Percentiles rank a stretch among this genome's conserved stretches.
Evolutionary conservation across 345 rosid species (phyloP).

Genomic region (Citrus glauca): DNA sequence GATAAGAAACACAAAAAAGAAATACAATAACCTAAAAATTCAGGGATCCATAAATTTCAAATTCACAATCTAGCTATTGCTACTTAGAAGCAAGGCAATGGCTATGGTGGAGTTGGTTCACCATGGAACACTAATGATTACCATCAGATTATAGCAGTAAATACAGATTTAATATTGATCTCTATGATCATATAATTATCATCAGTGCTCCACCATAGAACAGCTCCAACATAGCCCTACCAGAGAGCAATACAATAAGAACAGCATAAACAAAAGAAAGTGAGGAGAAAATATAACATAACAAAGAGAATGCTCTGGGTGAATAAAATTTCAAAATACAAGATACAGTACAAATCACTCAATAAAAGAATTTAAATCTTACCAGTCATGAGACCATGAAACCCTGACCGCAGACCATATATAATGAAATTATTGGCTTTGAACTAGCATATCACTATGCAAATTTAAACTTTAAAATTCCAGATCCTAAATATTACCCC

Average conservation of each 20-base stretch:
- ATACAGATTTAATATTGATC: too few relatives aligned
- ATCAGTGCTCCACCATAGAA: too few relatives aligned
- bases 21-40: neutral
- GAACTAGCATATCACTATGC: neutral
- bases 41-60: neutral
- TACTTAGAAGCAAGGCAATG: neutral
- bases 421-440: neutral
- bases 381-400: neutral
- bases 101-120: too few relatives aligned
- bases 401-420: neutral
- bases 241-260: too few relatives aligned
- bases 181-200: too few relatives aligned
- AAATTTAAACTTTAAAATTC: neutral
- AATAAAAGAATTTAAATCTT: neutral
- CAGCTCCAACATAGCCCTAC: accelerated
- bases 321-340: neutral
- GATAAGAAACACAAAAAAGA: neutral
- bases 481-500: neutral
- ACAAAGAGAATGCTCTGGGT: too few relatives aligned
- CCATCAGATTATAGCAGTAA: too few relatives aligned
- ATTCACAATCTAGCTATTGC: neutral
- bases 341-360: neutral
- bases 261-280: too few relatives aligned
- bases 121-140: too few relatives aligned
- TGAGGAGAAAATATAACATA: too few relatives aligned